Evolutionary conservation across 2,329 filamentous ascomycete species (phyloP).

Genomic region (Leptographium lundbergii): DNA sequence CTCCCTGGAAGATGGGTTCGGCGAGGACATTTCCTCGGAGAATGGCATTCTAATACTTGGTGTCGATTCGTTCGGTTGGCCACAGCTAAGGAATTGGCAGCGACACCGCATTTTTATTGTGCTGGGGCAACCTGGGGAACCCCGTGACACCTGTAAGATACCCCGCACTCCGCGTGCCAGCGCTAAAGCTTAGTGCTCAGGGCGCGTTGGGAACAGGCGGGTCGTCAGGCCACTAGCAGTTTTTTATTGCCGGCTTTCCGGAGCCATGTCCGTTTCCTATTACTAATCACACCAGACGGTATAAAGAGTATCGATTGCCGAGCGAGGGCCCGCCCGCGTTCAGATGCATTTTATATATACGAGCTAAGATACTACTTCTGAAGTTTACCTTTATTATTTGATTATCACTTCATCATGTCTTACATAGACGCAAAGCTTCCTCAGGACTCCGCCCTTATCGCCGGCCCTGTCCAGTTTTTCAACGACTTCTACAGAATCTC

Average conservation of each 20-base stretch:
- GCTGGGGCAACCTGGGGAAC: background rate
- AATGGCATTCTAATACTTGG: background rate
- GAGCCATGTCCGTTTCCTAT: background rate
- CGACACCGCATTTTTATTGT: background rate
- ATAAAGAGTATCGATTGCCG: background rate
- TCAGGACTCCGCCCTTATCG: constrained; percentile 11
- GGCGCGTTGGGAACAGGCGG: background rate
- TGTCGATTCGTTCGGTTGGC: background rate
- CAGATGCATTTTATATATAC: too few relatives aligned
- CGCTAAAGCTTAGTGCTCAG: background rate
- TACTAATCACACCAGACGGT: background rate
- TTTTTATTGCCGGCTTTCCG: background rate
- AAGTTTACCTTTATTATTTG: background rate
- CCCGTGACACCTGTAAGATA: background rate
- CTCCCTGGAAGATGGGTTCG: constrained; percentile 12
- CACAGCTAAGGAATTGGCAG: background rate
- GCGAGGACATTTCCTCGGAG: constrained; percentile 12
- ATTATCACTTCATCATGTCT: background rate
- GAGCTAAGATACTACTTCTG: background rate
- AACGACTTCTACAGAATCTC: constrained; percentile 19
- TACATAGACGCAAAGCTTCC: background rate
- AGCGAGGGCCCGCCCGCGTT: background rate
- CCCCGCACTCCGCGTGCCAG: background rate
- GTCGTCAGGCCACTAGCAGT: background rate
- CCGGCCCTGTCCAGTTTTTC: constrained; percentile 16